phyloP scores from a whole-genome alignment of 2,329 filamentous ascomycete genomes.

The Aspergillus texensis region DNA sequence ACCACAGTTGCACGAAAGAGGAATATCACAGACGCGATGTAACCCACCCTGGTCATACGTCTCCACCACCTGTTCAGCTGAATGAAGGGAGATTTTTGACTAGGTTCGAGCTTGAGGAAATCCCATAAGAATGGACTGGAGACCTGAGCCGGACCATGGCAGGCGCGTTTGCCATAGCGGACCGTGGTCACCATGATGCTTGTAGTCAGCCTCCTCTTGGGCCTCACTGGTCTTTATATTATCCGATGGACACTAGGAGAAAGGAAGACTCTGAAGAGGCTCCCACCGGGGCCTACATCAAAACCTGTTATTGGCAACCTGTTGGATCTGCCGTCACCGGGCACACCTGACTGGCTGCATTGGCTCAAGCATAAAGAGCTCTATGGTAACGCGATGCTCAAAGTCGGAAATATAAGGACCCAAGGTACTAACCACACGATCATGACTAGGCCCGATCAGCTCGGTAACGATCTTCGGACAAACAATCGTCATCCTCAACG shows the following conservation, averaged over 20 bases:
- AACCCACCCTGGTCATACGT: background rate
- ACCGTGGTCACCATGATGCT: background rate
- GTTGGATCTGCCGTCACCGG: constrained; percentile 46
- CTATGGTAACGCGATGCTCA: constrained; percentile 27
- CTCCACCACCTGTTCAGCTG: background rate
- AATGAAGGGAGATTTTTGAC: background rate
- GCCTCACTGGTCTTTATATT: constrained; percentile 1
- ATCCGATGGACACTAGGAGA: background rate
- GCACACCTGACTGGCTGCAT: constrained; percentile 40
- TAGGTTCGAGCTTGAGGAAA: background rate
- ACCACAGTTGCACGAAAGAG: background rate
- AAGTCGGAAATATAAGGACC: background rate
- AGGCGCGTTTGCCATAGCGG: background rate
- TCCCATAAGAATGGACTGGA: background rate
- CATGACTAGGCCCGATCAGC: constrained; percentile 29
- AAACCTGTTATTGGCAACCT: constrained; percentile 54
- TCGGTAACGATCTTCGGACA: constrained; percentile 36
- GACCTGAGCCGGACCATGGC: background rate
- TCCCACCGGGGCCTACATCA: constrained; percentile 54
- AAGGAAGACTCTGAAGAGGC: constrained; percentile 8
- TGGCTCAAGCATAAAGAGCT: constrained; percentile 46
- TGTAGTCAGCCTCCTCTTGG: background rate
- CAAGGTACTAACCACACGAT: background rate
- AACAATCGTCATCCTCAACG: constrained; percentile 36
- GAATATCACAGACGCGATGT: background rate